These are phyloP conservation scores for Monosporozyma servazzii DNA, from an alignment of 805 yeast genomes.

Conservation along the genomic window DNA sequence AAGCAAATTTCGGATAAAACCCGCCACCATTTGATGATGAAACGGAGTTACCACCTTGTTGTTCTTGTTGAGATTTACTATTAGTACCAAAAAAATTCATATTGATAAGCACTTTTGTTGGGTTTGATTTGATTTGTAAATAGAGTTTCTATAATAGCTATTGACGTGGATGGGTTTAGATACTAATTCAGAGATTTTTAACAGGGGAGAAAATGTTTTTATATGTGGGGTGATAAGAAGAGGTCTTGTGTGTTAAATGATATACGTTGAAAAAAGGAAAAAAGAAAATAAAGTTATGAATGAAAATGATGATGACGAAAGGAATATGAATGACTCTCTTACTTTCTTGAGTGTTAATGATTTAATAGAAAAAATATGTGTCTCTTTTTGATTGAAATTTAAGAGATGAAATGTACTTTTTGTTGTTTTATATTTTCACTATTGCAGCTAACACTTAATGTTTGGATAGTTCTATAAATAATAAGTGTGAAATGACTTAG, in stretches of 20 bases:
- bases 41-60: constrained; percentile 5
- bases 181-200: no score
- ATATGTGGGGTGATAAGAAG: neutral
- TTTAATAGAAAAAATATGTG: neutral
- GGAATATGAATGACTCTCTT: neutral
- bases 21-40: constrained; percentile 7
- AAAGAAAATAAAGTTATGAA: neutral
- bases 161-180: neutral
- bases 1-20: constrained; percentile 30
- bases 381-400: neutral
- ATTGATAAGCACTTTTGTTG: constrained; percentile 2
- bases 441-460: no score
- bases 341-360: neutral
- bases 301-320: neutral
- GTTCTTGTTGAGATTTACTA: constrained; percentile 6
- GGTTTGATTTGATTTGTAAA: neutral
- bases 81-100: constrained; percentile 27
- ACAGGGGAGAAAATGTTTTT: neutral
- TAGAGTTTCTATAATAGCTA: neutral
- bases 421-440: no score
- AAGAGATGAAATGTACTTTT: no score
- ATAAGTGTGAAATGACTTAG: no score
- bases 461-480: no score
- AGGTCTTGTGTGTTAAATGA: neutral
- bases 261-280: no score